phyloP scores from a whole-genome alignment of 192 early-diverging fungal species.

The Chytriomyces hyalinus region DNA sequence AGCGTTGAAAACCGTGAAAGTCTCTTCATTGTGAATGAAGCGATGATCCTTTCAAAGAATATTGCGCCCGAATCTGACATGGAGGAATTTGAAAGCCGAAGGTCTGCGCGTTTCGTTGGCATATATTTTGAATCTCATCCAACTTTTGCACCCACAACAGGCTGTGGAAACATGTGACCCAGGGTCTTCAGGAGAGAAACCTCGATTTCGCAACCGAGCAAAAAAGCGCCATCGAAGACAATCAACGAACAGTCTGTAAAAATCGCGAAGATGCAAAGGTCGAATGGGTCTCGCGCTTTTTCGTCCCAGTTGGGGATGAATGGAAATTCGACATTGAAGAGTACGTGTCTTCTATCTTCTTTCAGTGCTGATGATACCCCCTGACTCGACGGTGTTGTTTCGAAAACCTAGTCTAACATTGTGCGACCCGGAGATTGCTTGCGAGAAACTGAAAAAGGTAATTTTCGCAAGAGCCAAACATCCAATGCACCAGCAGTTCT shows the following conservation, averaged over 20 bases:
- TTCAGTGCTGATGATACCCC: too few relatives aligned
- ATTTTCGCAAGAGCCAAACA: too few relatives aligned
- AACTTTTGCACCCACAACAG: slow-evolving; percentile 62
- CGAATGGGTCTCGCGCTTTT: slow-evolving; percentile 61
- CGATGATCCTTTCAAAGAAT: slow-evolving; percentile 36
- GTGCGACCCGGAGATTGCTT: too few relatives aligned
- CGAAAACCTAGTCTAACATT: too few relatives aligned
- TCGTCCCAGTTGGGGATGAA: slow-evolving; percentile 49
- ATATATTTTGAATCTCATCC: slow-evolving; percentile 52
- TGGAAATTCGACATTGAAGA: slow-evolving; percentile 29
- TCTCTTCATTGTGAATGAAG: slow-evolving; percentile 50
- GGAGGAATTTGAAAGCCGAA: slow-evolving; percentile 82
- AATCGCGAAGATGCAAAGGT: slow-evolving; percentile 50
- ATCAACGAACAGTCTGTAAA: slow-evolving; percentile 63
- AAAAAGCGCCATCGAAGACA: slow-evolving; percentile 71
- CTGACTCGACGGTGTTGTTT: too few relatives aligned
- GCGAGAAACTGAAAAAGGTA: too few relatives aligned
- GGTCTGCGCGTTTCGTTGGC: slow-evolving; percentile 41
- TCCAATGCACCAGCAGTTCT: too few relatives aligned
- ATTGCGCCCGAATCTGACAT: slow-evolving; percentile 72
- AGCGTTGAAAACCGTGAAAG: slow-evolving; percentile 24
- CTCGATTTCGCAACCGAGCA: slow-evolving; percentile 64
- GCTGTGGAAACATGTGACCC: slow-evolving; percentile 68
- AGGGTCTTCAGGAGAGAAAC: slow-evolving; percentile 59
- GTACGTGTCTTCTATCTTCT: too few relatives aligned